Conservation (phyloP, 2,329 filamentous ascomycete species). For the Aspergillus awamori region DNA sequence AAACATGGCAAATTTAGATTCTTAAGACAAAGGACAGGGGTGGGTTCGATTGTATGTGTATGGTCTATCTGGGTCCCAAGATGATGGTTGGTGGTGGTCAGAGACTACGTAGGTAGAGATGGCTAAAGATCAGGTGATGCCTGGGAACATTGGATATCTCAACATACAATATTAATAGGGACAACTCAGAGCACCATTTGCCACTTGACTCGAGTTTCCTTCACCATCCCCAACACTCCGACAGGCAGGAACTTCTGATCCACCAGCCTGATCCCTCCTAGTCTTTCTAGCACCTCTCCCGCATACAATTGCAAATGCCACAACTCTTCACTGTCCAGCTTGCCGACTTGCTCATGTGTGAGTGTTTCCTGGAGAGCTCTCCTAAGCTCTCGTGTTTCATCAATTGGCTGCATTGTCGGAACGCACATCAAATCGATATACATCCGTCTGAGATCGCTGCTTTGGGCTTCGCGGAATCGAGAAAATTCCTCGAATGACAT, state of each 20-base stretch:
- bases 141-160: too few relatives aligned
- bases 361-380: slow-evolving; percentile 20
- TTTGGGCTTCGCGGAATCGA: slow-evolving; percentile 34
- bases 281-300: slow-evolving; percentile 37
- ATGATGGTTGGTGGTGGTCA: too few relatives aligned
- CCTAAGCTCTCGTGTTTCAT: slow-evolving; percentile 28
- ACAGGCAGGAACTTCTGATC: slow-evolving; percentile 45
- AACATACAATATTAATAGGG: too few relatives aligned
- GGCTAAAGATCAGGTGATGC: too few relatives aligned
- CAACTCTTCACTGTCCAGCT: slow-evolving; percentile 15
- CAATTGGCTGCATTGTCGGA: slow-evolving; percentile 21
- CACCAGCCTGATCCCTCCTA: slow-evolving; percentile 43
- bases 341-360: background rate
- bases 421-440: slow-evolving; percentile 31
- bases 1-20: too few relatives aligned
- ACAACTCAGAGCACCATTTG: slow-evolving; percentile 42
- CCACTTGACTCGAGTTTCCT: slow-evolving; percentile 46
- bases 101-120: too few relatives aligned
- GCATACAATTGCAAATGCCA: slow-evolving; percentile 44
- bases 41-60: too few relatives aligned
- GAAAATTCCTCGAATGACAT: slow-evolving; percentile 41
- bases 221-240: slow-evolving; percentile 45
- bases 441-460: slow-evolving; percentile 14
- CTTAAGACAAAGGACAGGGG: too few relatives aligned
- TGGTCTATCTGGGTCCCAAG: too few relatives aligned